Conservation (phyloP, 2,329 filamentous ascomycete species). For the Acrodontium crateriforme region DNA sequence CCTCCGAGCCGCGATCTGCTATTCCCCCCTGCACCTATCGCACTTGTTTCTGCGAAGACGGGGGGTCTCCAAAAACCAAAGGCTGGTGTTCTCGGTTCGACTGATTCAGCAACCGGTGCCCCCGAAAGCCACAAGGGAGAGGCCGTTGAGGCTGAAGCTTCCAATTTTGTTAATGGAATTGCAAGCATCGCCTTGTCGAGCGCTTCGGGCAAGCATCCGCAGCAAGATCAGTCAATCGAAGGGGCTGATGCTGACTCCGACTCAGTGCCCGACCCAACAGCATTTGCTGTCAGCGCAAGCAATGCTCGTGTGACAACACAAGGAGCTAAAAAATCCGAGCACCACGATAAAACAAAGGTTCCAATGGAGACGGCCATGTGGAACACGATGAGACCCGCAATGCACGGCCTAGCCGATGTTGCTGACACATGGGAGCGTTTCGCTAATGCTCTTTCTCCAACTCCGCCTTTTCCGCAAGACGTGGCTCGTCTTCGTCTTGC, state of each 20-base stretch:
- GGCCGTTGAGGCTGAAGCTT: slow-evolving; percentile 70
- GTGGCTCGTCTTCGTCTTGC: slow-evolving; percentile 32
- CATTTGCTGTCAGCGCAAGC: slow-evolving; percentile 39
- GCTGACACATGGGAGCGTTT: slow-evolving; percentile 51
- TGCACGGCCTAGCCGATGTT: slow-evolving; percentile 49
- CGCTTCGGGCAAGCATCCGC: slow-evolving; percentile 63
- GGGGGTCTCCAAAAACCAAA: slow-evolving; percentile 67
- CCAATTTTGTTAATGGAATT: slow-evolving; percentile 64
- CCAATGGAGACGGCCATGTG: slow-evolving; percentile 66
- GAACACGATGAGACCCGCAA: slow-evolving; percentile 59
- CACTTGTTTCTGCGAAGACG: slow-evolving; percentile 54
- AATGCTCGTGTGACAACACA: slow-evolving; percentile 40
- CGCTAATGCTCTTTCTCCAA: slow-evolving; percentile 40
- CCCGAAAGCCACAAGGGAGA: slow-evolving; percentile 74
- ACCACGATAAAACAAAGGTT: slow-evolving; percentile 64
- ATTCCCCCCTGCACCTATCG: slow-evolving; percentile 66
- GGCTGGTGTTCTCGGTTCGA: slow-evolving; percentile 60
- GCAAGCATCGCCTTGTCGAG: slow-evolving; percentile 59
- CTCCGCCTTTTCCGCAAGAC: slow-evolving; percentile 33
- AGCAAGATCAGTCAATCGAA: too few relatives aligned
- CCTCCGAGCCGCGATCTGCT: slow-evolving; percentile 47
- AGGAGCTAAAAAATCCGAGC: slow-evolving; percentile 36
- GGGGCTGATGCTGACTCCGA: slow-evolving; percentile 45
- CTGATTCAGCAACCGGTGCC: slow-evolving; percentile 66
- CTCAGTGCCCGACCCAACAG: slow-evolving; percentile 47